Evolutionary conservation across 1,284 basidiomycete genomes (phyloP).

Genomic region (Pholiota adiposa): DNA sequence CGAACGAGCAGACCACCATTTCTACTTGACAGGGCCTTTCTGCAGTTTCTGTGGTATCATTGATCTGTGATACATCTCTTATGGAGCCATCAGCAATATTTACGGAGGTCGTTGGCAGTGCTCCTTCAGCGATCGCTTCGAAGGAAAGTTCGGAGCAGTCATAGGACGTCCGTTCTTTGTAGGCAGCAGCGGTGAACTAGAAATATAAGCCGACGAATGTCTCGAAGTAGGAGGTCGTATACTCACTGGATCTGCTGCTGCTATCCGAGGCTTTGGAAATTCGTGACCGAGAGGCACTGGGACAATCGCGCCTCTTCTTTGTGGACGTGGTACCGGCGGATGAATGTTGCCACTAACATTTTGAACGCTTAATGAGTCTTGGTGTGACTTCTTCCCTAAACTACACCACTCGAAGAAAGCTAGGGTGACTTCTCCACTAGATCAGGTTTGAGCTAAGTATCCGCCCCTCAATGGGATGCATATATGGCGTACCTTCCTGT

Average conservation of each 20-base stretch:
- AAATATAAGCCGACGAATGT: not conserved
- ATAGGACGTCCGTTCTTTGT: constrained; percentile 34
- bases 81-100: constrained; percentile 10
- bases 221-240: constrained; percentile 12
- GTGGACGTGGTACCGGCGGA: constrained; percentile 16
- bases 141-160: constrained; percentile 37
- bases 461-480: not conserved
- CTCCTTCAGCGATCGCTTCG: constrained; percentile 37
- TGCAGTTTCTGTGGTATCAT: constrained; percentile 4
- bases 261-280: constrained; percentile 31
- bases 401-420: constrained; percentile 42
- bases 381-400: constrained; percentile 28
- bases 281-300: constrained; percentile 27
- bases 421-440: constrained; percentile 42
- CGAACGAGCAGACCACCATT: constrained; percentile 74
- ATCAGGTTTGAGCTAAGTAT: constrained; percentile 1
- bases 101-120: constrained; percentile 25
- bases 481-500: constrained; percentile 34
- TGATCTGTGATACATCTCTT: not conserved
- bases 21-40: constrained; percentile 42
- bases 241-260: constrained; percentile 38
- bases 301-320: constrained; percentile 21
- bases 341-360: not conserved
- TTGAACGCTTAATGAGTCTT: constrained; percentile 4
- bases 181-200: constrained; percentile 38